A percentile compares a stretch with the other conserved stretches of the same genome.
These are phyloP conservation scores for Xylaria cubensis DNA, from an alignment of 495 filamentous ascomycete genomes.

Conservation along the genomic window DNA sequence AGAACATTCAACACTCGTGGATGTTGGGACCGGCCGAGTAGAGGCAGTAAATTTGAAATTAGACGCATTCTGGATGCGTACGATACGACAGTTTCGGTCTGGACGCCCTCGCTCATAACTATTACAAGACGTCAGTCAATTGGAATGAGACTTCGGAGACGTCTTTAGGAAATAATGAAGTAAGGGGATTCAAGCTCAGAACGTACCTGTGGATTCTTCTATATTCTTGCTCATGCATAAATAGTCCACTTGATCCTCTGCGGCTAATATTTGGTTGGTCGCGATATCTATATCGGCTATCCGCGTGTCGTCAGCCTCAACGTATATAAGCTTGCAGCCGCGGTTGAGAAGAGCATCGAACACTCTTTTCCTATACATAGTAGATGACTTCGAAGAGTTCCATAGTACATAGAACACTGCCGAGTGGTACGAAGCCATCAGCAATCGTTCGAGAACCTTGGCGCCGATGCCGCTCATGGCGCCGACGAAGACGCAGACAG, in stretches of 20 bases:
- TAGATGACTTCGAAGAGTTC: not conserved
- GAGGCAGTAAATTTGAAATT: conserved; percentile 28
- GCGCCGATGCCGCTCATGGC: conserved; percentile 9
- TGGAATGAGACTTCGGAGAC: not conserved
- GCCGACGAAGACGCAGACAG: not conserved
- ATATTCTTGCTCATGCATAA: conserved; percentile 36
- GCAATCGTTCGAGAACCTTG: not conserved
- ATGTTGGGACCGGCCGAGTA: conserved; percentile 13
- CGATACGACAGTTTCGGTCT: conserved; percentile 27
- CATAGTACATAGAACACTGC: conserved; percentile 3
- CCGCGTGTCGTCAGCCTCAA: conserved; percentile 34
- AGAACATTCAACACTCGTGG: conserved; percentile 36
- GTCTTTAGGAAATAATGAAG: not conserved
- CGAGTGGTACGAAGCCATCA: not conserved
- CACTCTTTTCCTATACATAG: not conserved
- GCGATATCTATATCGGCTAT: conserved; percentile 32
- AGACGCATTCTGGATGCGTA: conserved; percentile 34
- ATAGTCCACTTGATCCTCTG: conserved; percentile 31
- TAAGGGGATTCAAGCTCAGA: not conserved
- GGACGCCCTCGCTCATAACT: conserved; percentile 29
- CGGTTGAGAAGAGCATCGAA: not conserved
- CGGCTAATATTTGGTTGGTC: conserved; percentile 14
- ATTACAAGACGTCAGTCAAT: not conserved
- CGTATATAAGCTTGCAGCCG: conserved; percentile 25
- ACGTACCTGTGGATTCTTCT: conserved; percentile 22